Evolutionary conservation across 495 filamentous ascomycete species (phyloP), one percentile per base, ranked within the genome.

Genomic region (Extremus antarcticus): DNA sequence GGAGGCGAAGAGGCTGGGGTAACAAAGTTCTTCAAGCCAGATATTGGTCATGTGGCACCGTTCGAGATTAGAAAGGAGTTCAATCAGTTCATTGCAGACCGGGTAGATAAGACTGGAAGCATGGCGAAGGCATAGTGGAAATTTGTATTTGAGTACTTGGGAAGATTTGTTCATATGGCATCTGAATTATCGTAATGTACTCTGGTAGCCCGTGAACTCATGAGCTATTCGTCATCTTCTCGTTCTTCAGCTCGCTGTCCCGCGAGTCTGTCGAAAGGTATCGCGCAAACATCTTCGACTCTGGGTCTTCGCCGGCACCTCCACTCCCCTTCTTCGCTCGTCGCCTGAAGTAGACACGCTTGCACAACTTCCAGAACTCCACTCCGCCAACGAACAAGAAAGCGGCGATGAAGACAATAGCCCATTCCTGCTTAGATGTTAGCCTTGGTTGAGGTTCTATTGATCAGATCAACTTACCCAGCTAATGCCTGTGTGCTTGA

Each of bases 401-500:
- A 1, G 79, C 74, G 46, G 77, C 78, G 7, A 84, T 58, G 47
- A 83, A 57, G 1, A 71, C 77, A 54, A 81, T 79, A 17, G 74
- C 82, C 85, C 85, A 89, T 65, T 89, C 84, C 85, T 45, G 41
- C 3, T 3, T 3, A 8, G 4, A 45, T 21, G 41, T 45, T 17
- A 21, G 41, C 16, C 4, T 45, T 7, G 16, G 4, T n/a, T n/a
- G 19, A 9, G 41, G 41, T 45, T 8, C 17, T 9, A n/a, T n/a
- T 8, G 41, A 3, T 7, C 8, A 45, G 41, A 17, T 13, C 29
- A 17, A 45, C 86, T 88, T 65, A 88, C 85, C 86, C 85, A 88
- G 52, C 63, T 75, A 47, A 90, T 87, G 20, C 73, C 70, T n/a
- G 70, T 74, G 64, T 90, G 86, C 67, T 86, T 87, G 75, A 90